Evolutionary conservation across 1,284 basidiomycete species (phyloP), one percentile per base, ranked within the genome.

Genomic region (Mycena sp.): DNA sequence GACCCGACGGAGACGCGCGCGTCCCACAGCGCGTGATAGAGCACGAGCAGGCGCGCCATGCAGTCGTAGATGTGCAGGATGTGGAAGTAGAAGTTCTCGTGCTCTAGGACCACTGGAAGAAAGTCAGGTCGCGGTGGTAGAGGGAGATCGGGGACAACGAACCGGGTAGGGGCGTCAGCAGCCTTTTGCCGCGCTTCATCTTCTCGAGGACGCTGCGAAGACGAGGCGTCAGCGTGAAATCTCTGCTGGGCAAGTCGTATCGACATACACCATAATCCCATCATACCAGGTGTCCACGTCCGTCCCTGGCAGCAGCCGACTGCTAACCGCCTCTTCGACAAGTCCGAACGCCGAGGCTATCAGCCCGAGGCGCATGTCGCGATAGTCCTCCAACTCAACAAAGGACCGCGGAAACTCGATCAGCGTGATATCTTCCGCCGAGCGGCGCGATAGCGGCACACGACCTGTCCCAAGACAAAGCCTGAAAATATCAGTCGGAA

Each of bases 391-490:
- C 23, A 26, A 29, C 16, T 70, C 60, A 28, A 73, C 53, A 14
- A 74, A 70, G 10, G 71, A 71, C 12, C 68, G 65, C 1, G 74
- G 67, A 28, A 76, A 74, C 9, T 80, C 67, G 29, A 73, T 61
- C 5, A 56, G 32, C n/a, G 74, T 70, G 16, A 70, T 63, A 40
- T 75, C 73, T 55, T 74, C 59, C 43, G 61, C 70, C 25, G 70
- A 71, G n/a, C 78, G 78, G 48, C 71, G 68, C 38, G 79, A 79
- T 56, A 77, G 71, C 6, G 77, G 74, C 29, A 71, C 69, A 35
- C 79, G 74, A 3, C 79, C 80, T 3, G 80, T 81, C 21, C 80
- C 81, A 3, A 75, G 43, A 61, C 80, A 82, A 5, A 81, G 72
- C 73, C 81, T 82, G 63, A 37, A 52, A 44, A 50, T 23, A 16